A percentile compares a stretch with the other conserved stretches of the same genome.
Conservation (phyloP, 768 basidiomycete species). For the Symmetrospora coprosmae region DNA sequence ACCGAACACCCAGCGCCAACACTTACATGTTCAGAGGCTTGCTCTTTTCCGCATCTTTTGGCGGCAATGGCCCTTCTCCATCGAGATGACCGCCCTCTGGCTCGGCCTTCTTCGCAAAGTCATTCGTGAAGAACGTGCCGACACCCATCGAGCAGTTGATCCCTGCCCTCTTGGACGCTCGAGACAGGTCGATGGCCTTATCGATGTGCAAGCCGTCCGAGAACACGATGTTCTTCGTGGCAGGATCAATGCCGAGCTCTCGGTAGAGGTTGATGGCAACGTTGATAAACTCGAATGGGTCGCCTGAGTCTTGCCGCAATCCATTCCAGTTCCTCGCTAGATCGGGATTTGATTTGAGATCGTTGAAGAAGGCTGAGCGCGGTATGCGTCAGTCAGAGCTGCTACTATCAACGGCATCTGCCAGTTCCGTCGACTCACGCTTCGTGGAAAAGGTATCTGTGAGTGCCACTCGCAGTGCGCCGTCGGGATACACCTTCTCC, state of each 20-base stretch:
- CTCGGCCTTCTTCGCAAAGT: constrained; percentile 45
- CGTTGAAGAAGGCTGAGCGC: constrained; percentile 41
- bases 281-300: constrained; percentile 66
- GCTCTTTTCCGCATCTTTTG: constrained; percentile 44
- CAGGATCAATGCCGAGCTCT: constrained; percentile 52
- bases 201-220: constrained; percentile 67
- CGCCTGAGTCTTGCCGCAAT: constrained; percentile 84
- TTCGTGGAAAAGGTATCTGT: constrained; percentile 90
- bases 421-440: constrained; percentile 39
- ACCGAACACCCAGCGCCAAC: too few relatives aligned
- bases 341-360: constrained; percentile 44
- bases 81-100: constrained; percentile 37
- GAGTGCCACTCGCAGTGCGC: constrained; percentile 51
- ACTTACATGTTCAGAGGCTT: constrained; percentile 42
- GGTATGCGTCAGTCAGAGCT: background rate
- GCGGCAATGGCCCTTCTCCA: constrained; percentile 36
- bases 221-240: constrained; percentile 54
- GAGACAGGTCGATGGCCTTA: constrained; percentile 54
- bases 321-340: constrained; percentile 62
- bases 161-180: constrained; percentile 59
- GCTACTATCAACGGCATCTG: background rate
- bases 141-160: constrained; percentile 73
- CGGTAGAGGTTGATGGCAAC: constrained; percentile 59
- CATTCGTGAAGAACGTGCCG: constrained; percentile 63
- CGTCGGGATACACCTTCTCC: constrained; percentile 47